These are phyloP conservation scores for Oehlia diaphana DNA, from an alignment of 192 early-diverging fungal species.

Conservation along the genomic window DNA sequence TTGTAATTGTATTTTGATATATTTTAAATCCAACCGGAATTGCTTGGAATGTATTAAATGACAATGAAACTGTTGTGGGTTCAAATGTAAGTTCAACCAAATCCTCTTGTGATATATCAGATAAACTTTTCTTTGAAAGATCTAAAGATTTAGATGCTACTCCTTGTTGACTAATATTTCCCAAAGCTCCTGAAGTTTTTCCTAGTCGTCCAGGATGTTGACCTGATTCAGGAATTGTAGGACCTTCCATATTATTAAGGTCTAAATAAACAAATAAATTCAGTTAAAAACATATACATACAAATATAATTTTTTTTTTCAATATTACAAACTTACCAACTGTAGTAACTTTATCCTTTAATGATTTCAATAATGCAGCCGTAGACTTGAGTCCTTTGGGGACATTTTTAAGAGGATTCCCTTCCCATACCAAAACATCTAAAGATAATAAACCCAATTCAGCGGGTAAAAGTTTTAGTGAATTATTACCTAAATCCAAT, in stretches of 20 bases:
- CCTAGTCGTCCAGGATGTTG: background rate
- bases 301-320: no score
- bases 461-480: slow-evolving; percentile 40
- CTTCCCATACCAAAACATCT: slow-evolving; percentile 48
- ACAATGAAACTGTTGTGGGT: slow-evolving; percentile 32
- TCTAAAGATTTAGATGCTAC: slow-evolving; percentile 38
- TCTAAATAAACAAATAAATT: slow-evolving; percentile 15
- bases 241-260: slow-evolving; percentile 32
- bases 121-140: slow-evolving; percentile 42
- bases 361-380: slow-evolving; percentile 42
- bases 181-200: slow-evolving; percentile 3
- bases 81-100: slow-evolving; percentile 34
- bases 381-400: slow-evolving; percentile 39
- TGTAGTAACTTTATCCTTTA: slow-evolving; percentile 38
- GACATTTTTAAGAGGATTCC: slow-evolving; percentile 49
- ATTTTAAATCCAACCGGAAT: slow-evolving; percentile 33
- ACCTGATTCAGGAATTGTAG: slow-evolving; percentile 20
- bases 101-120: slow-evolving; percentile 33
- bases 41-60: slow-evolving; percentile 37
- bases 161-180: slow-evolving; percentile 18
- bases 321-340: slow-evolving; percentile 29
- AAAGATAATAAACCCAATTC: slow-evolving; percentile 49
- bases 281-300: background rate
- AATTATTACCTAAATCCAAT: slow-evolving; percentile 53
- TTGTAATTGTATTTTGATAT: slow-evolving; percentile 30